Evolutionary conservation across 345 rosid genomes (phyloP).

Genomic region (Litchi chinensis): DNA sequence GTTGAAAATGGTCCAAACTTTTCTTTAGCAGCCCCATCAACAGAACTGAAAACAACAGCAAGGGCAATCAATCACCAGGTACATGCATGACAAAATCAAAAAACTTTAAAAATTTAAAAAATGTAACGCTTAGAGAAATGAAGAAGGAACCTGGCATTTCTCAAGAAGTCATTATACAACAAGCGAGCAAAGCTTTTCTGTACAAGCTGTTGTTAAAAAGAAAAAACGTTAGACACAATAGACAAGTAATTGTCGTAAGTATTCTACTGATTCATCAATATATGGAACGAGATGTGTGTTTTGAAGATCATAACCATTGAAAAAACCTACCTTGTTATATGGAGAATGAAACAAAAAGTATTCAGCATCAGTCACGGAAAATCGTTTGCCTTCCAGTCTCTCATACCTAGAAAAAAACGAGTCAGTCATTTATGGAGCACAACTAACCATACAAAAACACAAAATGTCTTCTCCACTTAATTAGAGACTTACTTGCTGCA

Average conservation of each 20-base stretch:
- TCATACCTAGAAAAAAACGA: slow-evolving; percentile 60
- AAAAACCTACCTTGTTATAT: slow-evolving; percentile 79
- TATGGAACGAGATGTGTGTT: not conserved
- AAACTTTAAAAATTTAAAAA: not conserved
- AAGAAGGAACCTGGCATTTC: slow-evolving; percentile 72
- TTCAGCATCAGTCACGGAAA: slow-evolving; percentile 76
- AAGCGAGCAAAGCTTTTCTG: slow-evolving; percentile 98
- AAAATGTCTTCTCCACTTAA: slow-evolving; percentile 2
- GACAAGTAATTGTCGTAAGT: slow-evolving; percentile 2
- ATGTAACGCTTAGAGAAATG: not conserved
- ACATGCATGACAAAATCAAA: not conserved
- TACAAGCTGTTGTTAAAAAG: slow-evolving; percentile 72
- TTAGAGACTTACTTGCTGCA: slow-evolving; percentile 71
- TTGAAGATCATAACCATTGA: not conserved
- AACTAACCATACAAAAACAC: slow-evolving; percentile 12
- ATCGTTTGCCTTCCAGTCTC: slow-evolving; percentile 79
- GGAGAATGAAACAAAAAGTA: slow-evolving; percentile 96
- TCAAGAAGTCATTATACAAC: slow-evolving; percentile 75
- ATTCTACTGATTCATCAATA: not conserved
- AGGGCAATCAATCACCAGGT: slow-evolving; percentile 12
- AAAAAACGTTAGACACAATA: slow-evolving; percentile 10
- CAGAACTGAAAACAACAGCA: slow-evolving; percentile 50
- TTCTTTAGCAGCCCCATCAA: slow-evolving; percentile 78
- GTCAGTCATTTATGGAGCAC: slow-evolving; percentile 7
- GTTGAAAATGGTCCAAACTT: slow-evolving; percentile 79